Evolutionary conservation across 306 rosid species (phyloP).

Genomic region (Sicyos edulis): DNA sequence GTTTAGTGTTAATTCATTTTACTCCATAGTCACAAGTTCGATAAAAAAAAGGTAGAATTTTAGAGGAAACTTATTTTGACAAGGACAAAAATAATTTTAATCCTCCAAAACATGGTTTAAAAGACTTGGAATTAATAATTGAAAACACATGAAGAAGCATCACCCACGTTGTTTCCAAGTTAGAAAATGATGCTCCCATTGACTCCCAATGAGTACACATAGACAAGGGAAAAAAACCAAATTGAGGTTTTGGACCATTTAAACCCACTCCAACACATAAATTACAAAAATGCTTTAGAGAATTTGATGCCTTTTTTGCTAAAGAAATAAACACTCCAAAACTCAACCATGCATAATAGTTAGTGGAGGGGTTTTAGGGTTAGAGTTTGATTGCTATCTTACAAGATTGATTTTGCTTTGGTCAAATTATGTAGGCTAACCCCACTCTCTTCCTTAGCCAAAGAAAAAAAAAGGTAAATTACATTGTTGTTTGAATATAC

Average conservation of each 20-base stretch:
- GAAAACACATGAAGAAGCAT: too few species aligned
- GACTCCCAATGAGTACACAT: not conserved
- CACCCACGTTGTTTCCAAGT: not conserved
- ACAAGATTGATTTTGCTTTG: not conserved
- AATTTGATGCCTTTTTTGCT: not conserved
- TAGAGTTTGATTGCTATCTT: not conserved
- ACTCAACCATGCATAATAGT: not conserved
- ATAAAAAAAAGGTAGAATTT: too few species aligned
- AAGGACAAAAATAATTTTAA: too few species aligned
- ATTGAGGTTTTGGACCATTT: not conserved
- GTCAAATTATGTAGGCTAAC: not conserved
- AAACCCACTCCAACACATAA: not conserved
- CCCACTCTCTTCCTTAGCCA: not conserved
- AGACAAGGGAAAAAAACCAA: not conserved
- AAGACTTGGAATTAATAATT: too few species aligned
- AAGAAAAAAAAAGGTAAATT: not conserved
- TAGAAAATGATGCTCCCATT: conserved; percentile 8
- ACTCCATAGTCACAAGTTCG: too few species aligned
- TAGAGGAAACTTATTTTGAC: too few species aligned
- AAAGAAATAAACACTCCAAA: not conserved
- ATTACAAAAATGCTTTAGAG: not conserved
- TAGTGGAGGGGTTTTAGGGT: not conserved
- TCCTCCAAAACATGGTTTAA: too few species aligned
- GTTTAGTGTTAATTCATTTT: too few species aligned
- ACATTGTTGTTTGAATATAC: not conserved